Percentiles rank a stretch among this genome's conserved stretches.
These are phyloP conservation scores for Aurifilum marmelostoma DNA, from an alignment of 2,329 filamentous ascomycete genomes.

Conservation along the genomic window DNA sequence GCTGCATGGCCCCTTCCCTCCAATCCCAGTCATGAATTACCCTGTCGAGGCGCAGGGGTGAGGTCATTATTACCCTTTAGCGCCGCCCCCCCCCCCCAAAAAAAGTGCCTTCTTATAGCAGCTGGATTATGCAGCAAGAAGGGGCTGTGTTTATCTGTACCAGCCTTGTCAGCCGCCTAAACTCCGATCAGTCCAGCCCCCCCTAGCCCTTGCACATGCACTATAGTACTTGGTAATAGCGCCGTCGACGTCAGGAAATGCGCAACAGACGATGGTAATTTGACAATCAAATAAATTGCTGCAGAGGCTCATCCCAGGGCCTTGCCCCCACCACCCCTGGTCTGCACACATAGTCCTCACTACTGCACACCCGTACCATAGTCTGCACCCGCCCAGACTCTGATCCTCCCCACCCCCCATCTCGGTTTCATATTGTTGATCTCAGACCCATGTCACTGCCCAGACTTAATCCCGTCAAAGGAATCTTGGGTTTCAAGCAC, in stretches of 20 bases:
- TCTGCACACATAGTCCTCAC: neutral
- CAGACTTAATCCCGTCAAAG: slow-evolving; percentile 8
- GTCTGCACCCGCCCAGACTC: neutral
- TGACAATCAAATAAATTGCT: neutral
- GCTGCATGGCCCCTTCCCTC: neutral
- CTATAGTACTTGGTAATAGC: neutral
- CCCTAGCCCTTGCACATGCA: neutral
- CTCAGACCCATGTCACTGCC: slow-evolving; percentile 9
- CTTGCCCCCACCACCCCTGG: neutral
- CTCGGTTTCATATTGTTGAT: slow-evolving; percentile 4
- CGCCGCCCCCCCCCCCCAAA: neutral
- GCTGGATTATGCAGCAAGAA: too few relatives aligned
- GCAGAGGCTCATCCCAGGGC: neutral
- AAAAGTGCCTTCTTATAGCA: too few relatives aligned
- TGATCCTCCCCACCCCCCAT: neutral
- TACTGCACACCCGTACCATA: neutral
- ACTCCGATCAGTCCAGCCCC: neutral
- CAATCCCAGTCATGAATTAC: neutral
- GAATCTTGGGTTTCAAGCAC: slow-evolving; percentile 13
- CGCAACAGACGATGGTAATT: slow-evolving; percentile 1
- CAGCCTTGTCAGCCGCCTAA: neutral
- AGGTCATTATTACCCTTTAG: neutral
- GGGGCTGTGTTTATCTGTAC: neutral
- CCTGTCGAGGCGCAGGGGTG: neutral
- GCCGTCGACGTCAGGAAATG: neutral